Evolutionary conservation across 2,329 filamentous ascomycete species (phyloP).

Genomic region (Whalleya microplaca): DNA sequence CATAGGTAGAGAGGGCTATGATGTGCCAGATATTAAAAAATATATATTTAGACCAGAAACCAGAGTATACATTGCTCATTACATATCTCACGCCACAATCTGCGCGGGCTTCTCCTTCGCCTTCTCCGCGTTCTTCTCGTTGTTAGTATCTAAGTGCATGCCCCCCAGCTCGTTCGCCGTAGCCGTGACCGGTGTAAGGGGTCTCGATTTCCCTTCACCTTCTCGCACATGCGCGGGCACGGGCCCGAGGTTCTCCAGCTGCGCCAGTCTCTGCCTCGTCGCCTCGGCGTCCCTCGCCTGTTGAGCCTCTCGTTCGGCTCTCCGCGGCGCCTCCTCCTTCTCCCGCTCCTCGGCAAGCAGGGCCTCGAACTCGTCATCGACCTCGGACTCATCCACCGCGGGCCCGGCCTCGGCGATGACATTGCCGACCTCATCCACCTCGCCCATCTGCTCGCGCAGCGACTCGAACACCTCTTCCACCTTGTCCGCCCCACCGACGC

Average conservation of each 20-base stretch:
- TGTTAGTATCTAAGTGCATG: constrained; percentile 45
- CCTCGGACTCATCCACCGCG: constrained; percentile 75
- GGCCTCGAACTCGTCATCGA: constrained; percentile 84
- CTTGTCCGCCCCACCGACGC: constrained; percentile 75
- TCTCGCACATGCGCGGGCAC: constrained; percentile 40
- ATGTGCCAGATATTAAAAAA: constrained; percentile 5
- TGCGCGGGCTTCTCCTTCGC: constrained; percentile 15
- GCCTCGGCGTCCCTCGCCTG: constrained; percentile 53
- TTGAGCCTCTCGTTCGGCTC: constrained; percentile 49
- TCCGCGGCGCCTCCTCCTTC: constrained; percentile 52
- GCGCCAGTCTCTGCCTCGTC: constrained; percentile 53
- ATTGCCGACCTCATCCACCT: constrained; percentile 79
- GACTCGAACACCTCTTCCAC: constrained; percentile 78
- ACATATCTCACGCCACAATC: not conserved
- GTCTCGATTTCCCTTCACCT: constrained; percentile 34
- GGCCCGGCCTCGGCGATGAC: constrained; percentile 70
- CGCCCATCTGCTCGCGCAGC: constrained; percentile 77
- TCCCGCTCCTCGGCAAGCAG: constrained; percentile 66
- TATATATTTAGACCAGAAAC: constrained; percentile 9
- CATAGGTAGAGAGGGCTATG: constrained; percentile 2
- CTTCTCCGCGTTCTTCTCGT: constrained; percentile 10
- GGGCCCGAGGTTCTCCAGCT: constrained; percentile 45
- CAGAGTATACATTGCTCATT: not conserved
- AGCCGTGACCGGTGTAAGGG: constrained; percentile 33
- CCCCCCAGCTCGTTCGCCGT: constrained; percentile 42